phyloP scores from a whole-genome alignment of 805 yeast genomes.

The Sugiyamaella valdiviana region DNA sequence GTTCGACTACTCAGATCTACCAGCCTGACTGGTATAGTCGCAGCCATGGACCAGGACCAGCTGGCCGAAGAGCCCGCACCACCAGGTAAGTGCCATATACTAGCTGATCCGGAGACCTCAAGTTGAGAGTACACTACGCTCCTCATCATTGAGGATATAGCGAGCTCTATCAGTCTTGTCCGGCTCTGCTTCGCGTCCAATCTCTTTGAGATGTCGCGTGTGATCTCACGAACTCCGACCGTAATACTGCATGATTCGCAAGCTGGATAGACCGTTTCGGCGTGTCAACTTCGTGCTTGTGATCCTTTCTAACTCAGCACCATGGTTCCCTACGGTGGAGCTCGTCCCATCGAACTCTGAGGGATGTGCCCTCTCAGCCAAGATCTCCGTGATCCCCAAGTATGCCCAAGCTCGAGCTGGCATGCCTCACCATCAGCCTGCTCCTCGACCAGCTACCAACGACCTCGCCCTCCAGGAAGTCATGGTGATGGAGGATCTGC shows the following conservation, averaged over 20 bases:
- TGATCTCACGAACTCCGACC: not conserved
- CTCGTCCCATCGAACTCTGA: not conserved
- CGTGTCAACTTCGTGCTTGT: too few relatives aligned
- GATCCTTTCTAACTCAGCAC: not conserved
- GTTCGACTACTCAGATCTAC: not conserved
- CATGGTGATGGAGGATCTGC: slow-evolving; percentile 60
- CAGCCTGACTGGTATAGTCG: not conserved
- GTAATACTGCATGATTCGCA: not conserved
- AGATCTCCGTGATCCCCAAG: slow-evolving; percentile 11
- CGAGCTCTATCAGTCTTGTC: too few relatives aligned
- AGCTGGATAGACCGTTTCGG: too few relatives aligned
- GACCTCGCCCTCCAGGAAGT: slow-evolving; percentile 47
- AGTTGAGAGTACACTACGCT: too few relatives aligned
- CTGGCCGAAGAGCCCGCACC: not conserved
- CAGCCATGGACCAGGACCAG: not conserved
- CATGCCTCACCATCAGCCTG: slow-evolving; percentile 2
- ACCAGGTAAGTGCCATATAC: not conserved
- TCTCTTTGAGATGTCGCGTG: too few relatives aligned
- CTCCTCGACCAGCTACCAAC: slow-evolving; percentile 7
- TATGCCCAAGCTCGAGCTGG: slow-evolving; percentile 15
- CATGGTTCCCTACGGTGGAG: not conserved
- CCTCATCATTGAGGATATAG: too few relatives aligned
- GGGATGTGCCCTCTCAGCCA: not conserved
- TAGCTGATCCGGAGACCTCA: too few relatives aligned
- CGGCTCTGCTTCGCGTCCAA: too few relatives aligned